phyloP scores from a whole-genome alignment of 179 eudicot genomes.

The Beta macrorhiza region DNA sequence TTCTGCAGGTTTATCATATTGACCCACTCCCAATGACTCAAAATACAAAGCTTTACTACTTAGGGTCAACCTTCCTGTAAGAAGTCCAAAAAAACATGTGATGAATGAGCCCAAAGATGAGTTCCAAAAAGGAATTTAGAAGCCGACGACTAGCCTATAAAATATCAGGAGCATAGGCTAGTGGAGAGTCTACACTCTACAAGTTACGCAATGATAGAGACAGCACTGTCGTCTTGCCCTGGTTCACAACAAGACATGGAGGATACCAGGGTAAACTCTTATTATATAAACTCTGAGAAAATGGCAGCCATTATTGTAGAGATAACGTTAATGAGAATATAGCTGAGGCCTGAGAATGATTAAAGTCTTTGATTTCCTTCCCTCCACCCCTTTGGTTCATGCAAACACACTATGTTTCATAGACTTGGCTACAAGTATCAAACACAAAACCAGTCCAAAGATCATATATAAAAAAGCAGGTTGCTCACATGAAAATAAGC shows the following conservation, averaged over 20 bases:
- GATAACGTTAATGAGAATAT: not conserved
- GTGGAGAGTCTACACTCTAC: not conserved
- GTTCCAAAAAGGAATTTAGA: not conserved
- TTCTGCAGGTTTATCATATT: constrained; percentile 74
- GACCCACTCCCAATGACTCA: constrained; percentile 80
- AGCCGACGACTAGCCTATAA: not conserved
- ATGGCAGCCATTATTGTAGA: not conserved
- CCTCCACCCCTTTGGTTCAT: not conserved
- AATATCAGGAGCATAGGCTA: not conserved
- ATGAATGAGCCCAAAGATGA: not conserved
- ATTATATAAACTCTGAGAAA: not conserved
- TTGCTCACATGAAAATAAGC: not conserved
- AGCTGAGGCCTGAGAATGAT: not conserved
- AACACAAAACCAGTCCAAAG: not conserved
- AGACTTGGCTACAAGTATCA: not conserved
- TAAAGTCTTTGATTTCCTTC: not conserved
- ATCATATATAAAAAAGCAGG: not conserved
- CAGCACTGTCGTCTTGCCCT: constrained; percentile 11
- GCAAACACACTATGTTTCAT: not conserved
- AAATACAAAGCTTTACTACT: constrained; percentile 75
- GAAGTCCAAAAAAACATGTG: not conserved
- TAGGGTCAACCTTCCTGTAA: constrained; percentile 77
- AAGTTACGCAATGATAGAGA: not conserved
- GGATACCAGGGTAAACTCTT: not conserved
- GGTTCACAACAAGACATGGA: not conserved